These are phyloP conservation scores for Populus hybrid DNA, from an alignment of 441 rosid genomes.

Conservation along the genomic window DNA sequence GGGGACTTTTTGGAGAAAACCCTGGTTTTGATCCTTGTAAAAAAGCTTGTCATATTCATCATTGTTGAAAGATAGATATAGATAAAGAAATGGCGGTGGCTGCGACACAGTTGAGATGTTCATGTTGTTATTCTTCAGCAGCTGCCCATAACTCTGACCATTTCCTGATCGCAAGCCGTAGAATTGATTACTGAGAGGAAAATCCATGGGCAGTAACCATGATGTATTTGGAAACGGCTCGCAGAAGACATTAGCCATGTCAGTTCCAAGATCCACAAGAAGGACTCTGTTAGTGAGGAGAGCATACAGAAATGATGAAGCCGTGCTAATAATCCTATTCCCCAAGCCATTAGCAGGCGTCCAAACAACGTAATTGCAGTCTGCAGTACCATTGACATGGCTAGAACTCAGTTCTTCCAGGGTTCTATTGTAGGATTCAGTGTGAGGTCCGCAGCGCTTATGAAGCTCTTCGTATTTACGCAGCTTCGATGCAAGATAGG, in stretches of 20 bases:
- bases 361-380: conserved; percentile 45
- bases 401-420: conserved; percentile 22
- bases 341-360: conserved; percentile 59
- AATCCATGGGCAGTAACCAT: conserved; percentile 63
- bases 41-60: conserved; percentile 52
- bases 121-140: conserved; percentile 35
- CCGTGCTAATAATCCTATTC: conserved; percentile 60
- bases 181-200: conserved; percentile 41
- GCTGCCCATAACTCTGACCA: conserved; percentile 39
- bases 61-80: conserved; percentile 45
- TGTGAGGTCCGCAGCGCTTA: conserved; percentile 35
- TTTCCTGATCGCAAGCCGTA: conserved; percentile 22
- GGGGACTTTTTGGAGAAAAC: conserved; percentile 38
- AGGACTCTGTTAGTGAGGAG: conserved; percentile 68
- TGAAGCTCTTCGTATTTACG: conserved; percentile 45
- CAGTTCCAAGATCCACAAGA: conserved; percentile 52
- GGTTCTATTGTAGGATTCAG: conserved; percentile 24
- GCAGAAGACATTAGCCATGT: conserved; percentile 65
- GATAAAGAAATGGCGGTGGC: conserved; percentile 35
- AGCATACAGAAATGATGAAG: conserved; percentile 68
- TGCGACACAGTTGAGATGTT: conserved; percentile 4
- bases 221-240: conserved; percentile 69
- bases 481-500: conserved; percentile 37
- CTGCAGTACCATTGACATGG: conserved; percentile 6
- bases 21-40: conserved; percentile 57